Conservation (phyloP, 2,329 filamentous ascomycete genomes). For the Colletotrichum destructivum region DNA sequence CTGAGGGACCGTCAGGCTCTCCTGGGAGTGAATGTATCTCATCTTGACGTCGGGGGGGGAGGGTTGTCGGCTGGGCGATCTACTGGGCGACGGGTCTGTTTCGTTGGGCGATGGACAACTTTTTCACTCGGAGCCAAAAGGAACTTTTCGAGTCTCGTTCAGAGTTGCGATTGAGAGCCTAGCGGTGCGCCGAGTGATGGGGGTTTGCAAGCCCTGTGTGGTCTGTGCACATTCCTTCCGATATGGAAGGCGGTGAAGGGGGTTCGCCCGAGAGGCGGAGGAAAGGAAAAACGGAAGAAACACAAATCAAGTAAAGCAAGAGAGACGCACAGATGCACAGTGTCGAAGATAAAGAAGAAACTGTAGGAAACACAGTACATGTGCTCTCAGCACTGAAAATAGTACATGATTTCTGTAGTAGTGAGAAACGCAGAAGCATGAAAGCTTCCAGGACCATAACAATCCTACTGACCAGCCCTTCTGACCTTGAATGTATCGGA, state of each 20-base stretch:
- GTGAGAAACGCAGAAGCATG: no score
- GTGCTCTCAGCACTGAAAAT: no score
- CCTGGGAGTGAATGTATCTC: slow-evolving; percentile 99
- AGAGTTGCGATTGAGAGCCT: slow-evolving; percentile 32
- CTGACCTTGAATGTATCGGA: no score
- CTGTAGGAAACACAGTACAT: no score
- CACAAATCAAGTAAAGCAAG: no score
- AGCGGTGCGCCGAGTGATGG: slow-evolving; percentile 36
- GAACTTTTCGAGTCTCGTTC: slow-evolving; percentile 42
- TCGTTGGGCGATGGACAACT: slow-evolving; percentile 50
- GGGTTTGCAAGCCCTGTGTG: slow-evolving; percentile 9
- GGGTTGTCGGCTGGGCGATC: slow-evolving; percentile 47
- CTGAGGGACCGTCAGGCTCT: slow-evolving; percentile 95
- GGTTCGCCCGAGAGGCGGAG: no score
- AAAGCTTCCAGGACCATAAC: no score
- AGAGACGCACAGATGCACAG: no score
- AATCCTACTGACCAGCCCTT: no score
- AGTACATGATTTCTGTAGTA: no score
- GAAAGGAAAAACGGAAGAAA: no score
- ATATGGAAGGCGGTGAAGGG: neutral
- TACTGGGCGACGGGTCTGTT: slow-evolving; percentile 39
- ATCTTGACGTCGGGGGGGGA: slow-evolving; percentile 80
- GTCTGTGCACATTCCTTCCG: slow-evolving; percentile 32
- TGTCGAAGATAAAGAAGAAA: no score
- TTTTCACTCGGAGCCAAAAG: neutral